Percentiles rank a stretch among this genome's conserved stretches.
Evolutionary conservation across 345 rosid genomes (phyloP).

Genomic region (Eucalyptus pumila): DNA sequence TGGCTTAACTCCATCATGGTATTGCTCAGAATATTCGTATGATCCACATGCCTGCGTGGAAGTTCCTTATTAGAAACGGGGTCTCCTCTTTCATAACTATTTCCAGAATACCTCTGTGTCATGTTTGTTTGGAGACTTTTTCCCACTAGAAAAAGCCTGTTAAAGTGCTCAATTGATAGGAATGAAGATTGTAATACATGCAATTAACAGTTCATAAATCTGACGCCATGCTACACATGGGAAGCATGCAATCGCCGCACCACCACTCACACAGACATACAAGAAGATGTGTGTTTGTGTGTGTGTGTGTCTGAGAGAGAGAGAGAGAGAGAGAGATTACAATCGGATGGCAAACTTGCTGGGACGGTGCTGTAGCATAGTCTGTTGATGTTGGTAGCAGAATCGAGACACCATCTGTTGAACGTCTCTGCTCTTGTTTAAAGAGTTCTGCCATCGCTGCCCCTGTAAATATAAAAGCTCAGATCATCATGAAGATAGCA

Average conservation of each 20-base stretch:
- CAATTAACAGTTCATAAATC: background rate
- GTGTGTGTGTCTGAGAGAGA: background rate
- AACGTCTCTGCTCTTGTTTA: background rate
- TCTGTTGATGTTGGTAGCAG: background rate
- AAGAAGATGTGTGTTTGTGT: background rate
- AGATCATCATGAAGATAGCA: background rate
- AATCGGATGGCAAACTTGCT: constrained; percentile 11
- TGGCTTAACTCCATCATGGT: constrained; percentile 22
- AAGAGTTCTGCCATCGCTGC: constrained; percentile 2
- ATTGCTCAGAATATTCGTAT: constrained; percentile 32
- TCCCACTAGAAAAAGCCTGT: background rate
- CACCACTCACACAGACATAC: background rate
- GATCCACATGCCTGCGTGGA: constrained; percentile 41
- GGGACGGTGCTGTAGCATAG: background rate
- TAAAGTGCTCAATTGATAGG: background rate
- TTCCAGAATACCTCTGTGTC: background rate
- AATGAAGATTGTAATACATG: background rate
- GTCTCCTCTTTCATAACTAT: background rate
- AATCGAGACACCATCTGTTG: background rate
- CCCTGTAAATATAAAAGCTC: background rate
- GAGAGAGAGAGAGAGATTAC: constrained; percentile 2
- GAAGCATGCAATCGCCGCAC: background rate
- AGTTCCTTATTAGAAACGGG: background rate
- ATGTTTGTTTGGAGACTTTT: background rate
- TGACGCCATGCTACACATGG: background rate